Percentiles rank a stretch among this genome's conserved stretches.
These are phyloP conservation scores for Singerocomus inundabilis DNA, from an alignment of 1,284 basidiomycete genomes.

Conservation along the genomic window DNA sequence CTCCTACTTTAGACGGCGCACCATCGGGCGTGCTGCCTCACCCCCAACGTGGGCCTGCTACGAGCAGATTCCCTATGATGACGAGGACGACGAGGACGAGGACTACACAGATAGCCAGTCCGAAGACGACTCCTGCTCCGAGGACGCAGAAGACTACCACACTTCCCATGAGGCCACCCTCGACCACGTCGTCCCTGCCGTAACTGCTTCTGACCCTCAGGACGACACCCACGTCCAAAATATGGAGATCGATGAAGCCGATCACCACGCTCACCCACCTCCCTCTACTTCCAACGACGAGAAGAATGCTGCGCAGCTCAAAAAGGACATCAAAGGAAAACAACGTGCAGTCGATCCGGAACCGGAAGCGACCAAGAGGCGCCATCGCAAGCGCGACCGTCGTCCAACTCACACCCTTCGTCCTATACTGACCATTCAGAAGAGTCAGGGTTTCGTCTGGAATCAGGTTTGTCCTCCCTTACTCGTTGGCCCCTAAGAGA, in stretches of 20 bases:
- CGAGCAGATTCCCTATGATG: constrained; percentile 73
- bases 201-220: constrained; percentile 27
- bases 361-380: constrained; percentile 42
- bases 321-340: constrained; percentile 73
- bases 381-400: constrained; percentile 54
- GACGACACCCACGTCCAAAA: constrained; percentile 43
- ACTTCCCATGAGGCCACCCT: constrained; percentile 21
- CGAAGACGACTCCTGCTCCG: constrained; percentile 60
- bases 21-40: constrained; percentile 72
- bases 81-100: constrained; percentile 38
- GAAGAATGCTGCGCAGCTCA: constrained; percentile 41
- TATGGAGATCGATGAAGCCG: constrained; percentile 60
- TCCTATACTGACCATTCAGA: constrained; percentile 79
- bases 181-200: constrained; percentile 24
- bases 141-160: constrained; percentile 66
- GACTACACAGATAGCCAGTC: constrained; percentile 49
- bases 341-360: constrained; percentile 68
- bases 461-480: constrained; percentile 59
- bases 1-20: constrained; percentile 63
- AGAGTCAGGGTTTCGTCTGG: constrained; percentile 85
- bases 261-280: constrained; percentile 11
- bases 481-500: not conserved
- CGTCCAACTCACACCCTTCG: constrained; percentile 60
- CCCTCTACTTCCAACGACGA: constrained; percentile 17
- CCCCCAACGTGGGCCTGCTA: constrained; percentile 84